Evolutionary conservation across 1,284 basidiomycete genomes (phyloP), one percentile per base, ranked within the genome.

Genomic region (Lignosus rhinocerotis): DNA sequence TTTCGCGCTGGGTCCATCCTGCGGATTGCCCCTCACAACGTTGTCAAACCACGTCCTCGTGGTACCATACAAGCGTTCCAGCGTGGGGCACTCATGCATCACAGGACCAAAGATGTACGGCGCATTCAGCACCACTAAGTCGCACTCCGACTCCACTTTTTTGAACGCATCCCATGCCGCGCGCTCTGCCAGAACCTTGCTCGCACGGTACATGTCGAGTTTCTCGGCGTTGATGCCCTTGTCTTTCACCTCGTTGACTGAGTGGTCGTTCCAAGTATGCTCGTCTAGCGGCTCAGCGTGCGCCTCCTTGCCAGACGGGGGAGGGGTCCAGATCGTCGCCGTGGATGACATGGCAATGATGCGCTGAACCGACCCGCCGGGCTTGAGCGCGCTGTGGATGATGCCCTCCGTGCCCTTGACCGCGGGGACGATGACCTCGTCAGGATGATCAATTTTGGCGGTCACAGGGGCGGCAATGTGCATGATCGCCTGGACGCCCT

Each of bases 101-200:
- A 70, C 52, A 5, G 80, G 81, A 66, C 78, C 64, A 33, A 63
- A 57, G 33, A 86, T 84, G 69, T 78, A 77, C 57, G 82, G 78
- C 69, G 88, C 86, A 67, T 81, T 79, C 60, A 88, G 71, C 0
- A 78, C 75, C 7, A 76, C 78, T 30, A 87, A 68, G 58, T 87
- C 84, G 79, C 81, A 90, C 16, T 65, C 61, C 6, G 79, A 69
- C 32, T 65, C 69, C 1, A 70, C 64, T 66, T 85, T 76, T 53
- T 84, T 75, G 56, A 78, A 71, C 58, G 85, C 86, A 42, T 81
- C 76, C 83, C 83, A 85, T 3, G 81, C 80, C n/a, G 78, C 78
- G 64, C 72, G 75, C 69, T 93, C 91, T 2, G 90, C 88, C 2
- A 92, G 75, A 1, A 81, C 83, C 76, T 93, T 92, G 19, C 80